Evolutionary conservation across 2,329 filamentous ascomycete genomes (phyloP).

Genomic region (Paecilomyces sp.): DNA sequence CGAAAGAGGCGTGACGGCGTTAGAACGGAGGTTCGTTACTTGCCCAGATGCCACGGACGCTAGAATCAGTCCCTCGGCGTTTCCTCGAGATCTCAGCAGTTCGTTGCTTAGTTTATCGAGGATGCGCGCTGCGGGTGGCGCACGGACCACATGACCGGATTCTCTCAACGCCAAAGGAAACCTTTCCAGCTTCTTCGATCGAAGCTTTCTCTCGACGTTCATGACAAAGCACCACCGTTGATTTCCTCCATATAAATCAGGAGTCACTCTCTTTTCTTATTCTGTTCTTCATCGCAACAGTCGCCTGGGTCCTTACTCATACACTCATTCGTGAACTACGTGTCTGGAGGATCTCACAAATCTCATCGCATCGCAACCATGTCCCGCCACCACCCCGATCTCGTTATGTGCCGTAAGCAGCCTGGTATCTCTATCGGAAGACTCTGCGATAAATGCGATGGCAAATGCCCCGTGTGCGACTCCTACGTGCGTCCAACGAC

Average conservation of each 20-base stretch:
- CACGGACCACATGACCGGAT: slow-evolving; percentile 1
- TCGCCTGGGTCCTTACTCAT: not conserved
- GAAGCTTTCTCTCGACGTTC: not conserved
- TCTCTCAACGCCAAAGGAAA: not conserved
- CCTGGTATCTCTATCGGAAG: slow-evolving; percentile 95
- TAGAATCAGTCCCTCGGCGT: not conserved
- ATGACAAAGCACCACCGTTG: not conserved
- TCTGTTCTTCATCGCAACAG: not conserved
- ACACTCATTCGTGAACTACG: not conserved
- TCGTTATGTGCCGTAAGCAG: slow-evolving; percentile 99
- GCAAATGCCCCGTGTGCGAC: slow-evolving; percentile 98
- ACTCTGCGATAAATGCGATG: slow-evolving; percentile 99
- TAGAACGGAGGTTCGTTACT: not conserved
- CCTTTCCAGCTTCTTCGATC: slow-evolving; percentile 1
- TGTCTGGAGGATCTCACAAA: not conserved
- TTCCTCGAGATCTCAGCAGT: not conserved
- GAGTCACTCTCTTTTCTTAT: not conserved
- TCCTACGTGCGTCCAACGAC: slow-evolving; percentile 97
- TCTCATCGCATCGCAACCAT: slow-evolving; percentile 42
- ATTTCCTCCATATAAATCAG: not conserved
- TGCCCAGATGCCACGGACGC: not conserved
- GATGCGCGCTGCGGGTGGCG: not conserved
- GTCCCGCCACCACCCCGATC: slow-evolving; percentile 94
- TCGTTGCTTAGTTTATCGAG: no score
- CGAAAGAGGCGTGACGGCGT: not conserved